These are phyloP conservation scores for Macroventuria anomochaeta DNA, from an alignment of 2,329 filamentous ascomycete species.

Conservation along the genomic window DNA sequence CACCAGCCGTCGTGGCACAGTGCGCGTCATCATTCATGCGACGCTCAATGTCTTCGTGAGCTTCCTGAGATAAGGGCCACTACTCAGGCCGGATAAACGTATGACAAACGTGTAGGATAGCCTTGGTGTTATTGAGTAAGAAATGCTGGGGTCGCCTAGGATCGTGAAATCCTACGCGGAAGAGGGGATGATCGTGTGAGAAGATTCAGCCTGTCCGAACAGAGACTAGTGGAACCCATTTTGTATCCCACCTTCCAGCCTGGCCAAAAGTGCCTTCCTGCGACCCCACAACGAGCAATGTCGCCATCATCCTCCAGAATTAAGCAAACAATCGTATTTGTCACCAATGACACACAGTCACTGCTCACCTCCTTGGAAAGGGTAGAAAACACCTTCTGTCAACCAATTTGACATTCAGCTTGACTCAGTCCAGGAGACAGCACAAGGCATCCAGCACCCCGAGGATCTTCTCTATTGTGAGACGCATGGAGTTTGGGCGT, in stretches of 20 bases:
- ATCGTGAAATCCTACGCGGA: neutral
- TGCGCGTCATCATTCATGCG: conserved; percentile 19
- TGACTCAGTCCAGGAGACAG: neutral
- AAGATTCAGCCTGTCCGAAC: neutral
- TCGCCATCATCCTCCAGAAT: neutral
- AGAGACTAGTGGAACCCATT: conserved; percentile 1
- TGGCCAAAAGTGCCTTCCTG: neutral
- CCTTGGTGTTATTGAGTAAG: conserved; percentile 6
- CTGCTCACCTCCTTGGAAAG: neutral
- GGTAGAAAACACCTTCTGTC: too few species aligned
- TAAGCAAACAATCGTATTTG: neutral
- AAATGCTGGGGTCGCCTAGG: conserved; percentile 3
- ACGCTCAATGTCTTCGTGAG: conserved; percentile 21
- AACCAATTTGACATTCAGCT: neutral
- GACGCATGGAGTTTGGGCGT: conserved; percentile 1
- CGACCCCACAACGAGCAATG: conserved; percentile 3
- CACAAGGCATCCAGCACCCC: neutral
- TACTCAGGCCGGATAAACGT: conserved; percentile 24
- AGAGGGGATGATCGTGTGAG: neutral
- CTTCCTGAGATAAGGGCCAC: neutral
- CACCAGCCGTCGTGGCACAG: conserved; percentile 17
- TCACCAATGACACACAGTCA: neutral
- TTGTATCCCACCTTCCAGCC: conserved; percentile 2
- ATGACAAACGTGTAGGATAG: conserved; percentile 18
- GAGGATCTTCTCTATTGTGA: neutral